Evolutionary conservation across 768 basidiomycete species (phyloP), one percentile per base, ranked within the genome.

Genomic region (Cyathus striatus): DNA sequence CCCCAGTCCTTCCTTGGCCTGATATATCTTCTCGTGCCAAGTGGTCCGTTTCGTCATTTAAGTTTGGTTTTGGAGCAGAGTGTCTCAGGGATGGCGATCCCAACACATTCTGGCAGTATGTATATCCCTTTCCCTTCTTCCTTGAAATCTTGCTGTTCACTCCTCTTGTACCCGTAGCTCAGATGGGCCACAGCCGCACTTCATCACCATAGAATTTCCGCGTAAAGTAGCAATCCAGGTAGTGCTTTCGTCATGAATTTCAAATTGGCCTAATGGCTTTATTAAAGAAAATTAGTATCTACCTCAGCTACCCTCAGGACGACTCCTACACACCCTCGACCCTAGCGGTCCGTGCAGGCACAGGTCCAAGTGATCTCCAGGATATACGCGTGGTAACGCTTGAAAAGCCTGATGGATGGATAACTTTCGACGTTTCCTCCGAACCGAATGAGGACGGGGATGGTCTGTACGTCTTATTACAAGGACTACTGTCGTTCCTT

Each of bases 101-200:
- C 23, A 85, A 89, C 30, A 97, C 94, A 0, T 95, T 97, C 59
- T 98, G 96, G 96, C 96, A 98, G 94, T 98, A 61, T 61, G 91
- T 75, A 6, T n/a, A n/a, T n/a, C n/a, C n/a, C n/a, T n/a, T 44
- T 30, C 17, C 10, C 23, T 42, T 41, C 23, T 33, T 3, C 35
- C 21, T 32, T n/a, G n/a, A 33, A 43, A 24, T 23, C 12, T 18
- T 17, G n/a, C 20, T 1, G 10, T 32, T 30, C 23, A n/a, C 17
- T 20, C 40, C 16, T 43, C 44, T 40, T 22, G 18, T 49, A 22
- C 16, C 22, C 49, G 14, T 49, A 90, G 88, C 59, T 86, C 86
- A 3, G 96, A 98, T 58, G 96, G 96, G 2, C 91, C 94, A 2
- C 96, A 98, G 55, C 96, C 96, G 2, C 95, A 99, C 65, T 88